Conservation (phyloP, 2,329 filamentous ascomycete genomes). For the Calonectria honghensis region DNA sequence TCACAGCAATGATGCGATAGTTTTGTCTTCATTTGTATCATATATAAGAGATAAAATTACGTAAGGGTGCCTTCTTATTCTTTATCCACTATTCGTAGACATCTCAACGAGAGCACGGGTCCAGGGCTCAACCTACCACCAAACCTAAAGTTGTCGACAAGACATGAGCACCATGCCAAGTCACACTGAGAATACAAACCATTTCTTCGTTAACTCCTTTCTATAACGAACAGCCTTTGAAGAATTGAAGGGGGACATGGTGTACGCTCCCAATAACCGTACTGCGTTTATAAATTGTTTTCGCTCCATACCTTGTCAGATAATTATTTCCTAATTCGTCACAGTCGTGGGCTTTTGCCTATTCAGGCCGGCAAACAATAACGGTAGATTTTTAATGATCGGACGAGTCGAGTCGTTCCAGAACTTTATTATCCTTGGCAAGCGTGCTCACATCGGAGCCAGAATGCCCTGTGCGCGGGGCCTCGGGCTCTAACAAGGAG, state of each 20-base stretch:
- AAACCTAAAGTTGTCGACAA: not conserved
- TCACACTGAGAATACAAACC: not conserved
- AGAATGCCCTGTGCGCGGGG: not conserved
- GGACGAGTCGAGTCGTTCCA: not conserved
- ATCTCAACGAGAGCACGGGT: not conserved
- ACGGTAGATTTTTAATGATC: too few species aligned
- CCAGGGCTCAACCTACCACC: not conserved
- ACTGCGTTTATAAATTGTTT: not conserved
- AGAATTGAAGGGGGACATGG: not conserved
- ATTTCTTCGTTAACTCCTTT: not conserved
- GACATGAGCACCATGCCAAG: not conserved
- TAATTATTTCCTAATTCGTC: not conserved
- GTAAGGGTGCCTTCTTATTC: not conserved
- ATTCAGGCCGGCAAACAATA: not conserved
- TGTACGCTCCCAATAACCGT: not conserved
- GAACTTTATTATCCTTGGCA: not conserved
- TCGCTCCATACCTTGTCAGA: not conserved
- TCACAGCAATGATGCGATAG: not conserved
- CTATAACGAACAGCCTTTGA: not conserved
- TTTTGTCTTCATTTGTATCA: not conserved
- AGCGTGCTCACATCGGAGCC: not conserved
- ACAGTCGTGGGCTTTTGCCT: not conserved
- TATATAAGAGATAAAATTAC: not conserved
- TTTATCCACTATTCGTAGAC: not conserved
- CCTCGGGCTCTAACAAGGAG: not conserved